phyloP scores from a whole-genome alignment of 2,329 filamentous ascomycete genomes.

The Fonsecaea erecta region DNA sequence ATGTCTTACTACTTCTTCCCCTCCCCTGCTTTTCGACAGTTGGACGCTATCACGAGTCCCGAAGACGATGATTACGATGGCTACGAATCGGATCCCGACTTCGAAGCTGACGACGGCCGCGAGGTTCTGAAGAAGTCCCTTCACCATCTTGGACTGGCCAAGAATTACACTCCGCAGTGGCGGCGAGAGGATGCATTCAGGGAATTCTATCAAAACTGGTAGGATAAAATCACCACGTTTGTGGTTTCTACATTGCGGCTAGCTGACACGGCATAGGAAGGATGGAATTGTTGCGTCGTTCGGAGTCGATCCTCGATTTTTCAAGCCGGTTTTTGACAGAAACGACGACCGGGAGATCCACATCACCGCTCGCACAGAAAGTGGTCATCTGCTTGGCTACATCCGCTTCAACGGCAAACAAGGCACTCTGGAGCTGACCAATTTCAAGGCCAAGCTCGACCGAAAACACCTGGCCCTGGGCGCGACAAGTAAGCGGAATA shows the following conservation, averaged over 20 bases:
- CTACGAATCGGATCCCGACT: background rate
- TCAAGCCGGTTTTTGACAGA: constrained; percentile 16
- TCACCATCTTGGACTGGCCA: constrained; percentile 3
- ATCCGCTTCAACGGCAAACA: constrained; percentile 34
- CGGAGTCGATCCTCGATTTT: constrained; percentile 9
- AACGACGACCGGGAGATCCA: constrained; percentile 14
- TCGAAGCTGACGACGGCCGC: background rate
- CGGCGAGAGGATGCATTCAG: constrained; percentile 28
- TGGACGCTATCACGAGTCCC: background rate
- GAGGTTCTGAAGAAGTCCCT: background rate
- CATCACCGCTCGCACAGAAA: constrained; percentile 7
- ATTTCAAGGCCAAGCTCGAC: constrained; percentile 36
- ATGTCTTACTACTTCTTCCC: background rate
- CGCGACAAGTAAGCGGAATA: constrained; percentile 29
- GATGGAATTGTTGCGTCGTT: constrained; percentile 30
- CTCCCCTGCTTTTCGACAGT: too few relatives aligned
- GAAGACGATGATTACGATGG: background rate
- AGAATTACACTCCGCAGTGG: constrained; percentile 23
- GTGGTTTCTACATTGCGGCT: background rate
- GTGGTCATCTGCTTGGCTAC: constrained; percentile 32
- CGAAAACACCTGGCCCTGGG: constrained; percentile 21
- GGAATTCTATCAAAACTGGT: constrained; percentile 36
- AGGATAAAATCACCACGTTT: background rate
- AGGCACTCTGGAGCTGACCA: constrained; percentile 36
- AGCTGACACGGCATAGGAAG: constrained; percentile 25